phyloP scores from a whole-genome alignment of 768 basidiomycete genomes.

The Gloeostereum incarnatum region DNA sequence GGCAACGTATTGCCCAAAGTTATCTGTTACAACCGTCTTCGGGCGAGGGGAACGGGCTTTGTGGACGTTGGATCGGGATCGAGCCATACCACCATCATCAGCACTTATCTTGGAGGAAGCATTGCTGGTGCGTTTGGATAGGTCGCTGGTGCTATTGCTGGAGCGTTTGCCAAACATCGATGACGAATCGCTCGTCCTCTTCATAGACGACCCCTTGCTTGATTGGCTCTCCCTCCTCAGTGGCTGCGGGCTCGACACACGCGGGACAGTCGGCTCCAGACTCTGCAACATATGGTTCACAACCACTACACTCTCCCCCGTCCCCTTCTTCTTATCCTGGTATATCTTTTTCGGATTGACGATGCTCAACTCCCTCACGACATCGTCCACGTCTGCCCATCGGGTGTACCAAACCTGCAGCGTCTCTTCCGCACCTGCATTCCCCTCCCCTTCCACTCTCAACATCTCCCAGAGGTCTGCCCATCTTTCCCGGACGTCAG shows the following conservation, averaged over 20 bases:
- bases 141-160: too few species aligned
- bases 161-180: too few species aligned
- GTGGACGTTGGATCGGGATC: background rate
- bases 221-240: too few species aligned
- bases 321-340: too few species aligned
- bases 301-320: too few species aligned
- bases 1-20: background rate
- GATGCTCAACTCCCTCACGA: conserved; percentile 18
- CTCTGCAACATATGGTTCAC: too few species aligned
- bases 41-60: background rate
- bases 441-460: conserved; percentile 61
- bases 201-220: too few species aligned
- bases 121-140: too few species aligned
- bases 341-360: conserved; percentile 25
- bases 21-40: background rate
- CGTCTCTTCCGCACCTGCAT: conserved; percentile 61
- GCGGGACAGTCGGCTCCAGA: too few species aligned
- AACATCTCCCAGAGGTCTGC: conserved; percentile 79
- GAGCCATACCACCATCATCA: background rate
- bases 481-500: conserved; percentile 56
- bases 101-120: too few species aligned
- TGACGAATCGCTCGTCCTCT: too few species aligned
- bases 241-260: too few species aligned
- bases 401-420: conserved; percentile 60
- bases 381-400: conserved; percentile 57